phyloP scores from a whole-genome alignment of 768 basidiomycete species.

The Psilocybe sp. region DNA sequence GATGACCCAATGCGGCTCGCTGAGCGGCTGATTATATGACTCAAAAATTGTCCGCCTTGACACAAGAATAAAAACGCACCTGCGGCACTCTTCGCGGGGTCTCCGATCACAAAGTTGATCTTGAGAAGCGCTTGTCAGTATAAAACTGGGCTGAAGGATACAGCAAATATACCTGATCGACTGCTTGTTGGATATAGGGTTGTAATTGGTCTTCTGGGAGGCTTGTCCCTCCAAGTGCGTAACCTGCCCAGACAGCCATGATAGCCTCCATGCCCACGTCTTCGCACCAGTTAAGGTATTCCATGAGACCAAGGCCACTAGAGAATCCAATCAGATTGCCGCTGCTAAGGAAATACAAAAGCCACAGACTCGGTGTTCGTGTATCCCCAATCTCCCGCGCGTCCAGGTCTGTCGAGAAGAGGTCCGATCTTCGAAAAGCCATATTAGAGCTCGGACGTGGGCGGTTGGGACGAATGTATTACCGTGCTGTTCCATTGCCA shows the following conservation, averaged over 20 bases:
- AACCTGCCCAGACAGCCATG: slow-evolving; percentile 67
- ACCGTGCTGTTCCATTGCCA: slow-evolving; percentile 71
- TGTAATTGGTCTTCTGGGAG: slow-evolving; percentile 41
- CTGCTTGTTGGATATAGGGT: slow-evolving; percentile 55
- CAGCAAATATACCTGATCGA: slow-evolving; percentile 41
- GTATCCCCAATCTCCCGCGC: slow-evolving; percentile 61
- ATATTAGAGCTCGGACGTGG: not conserved
- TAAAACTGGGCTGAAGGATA: not conserved
- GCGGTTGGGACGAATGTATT: not conserved
- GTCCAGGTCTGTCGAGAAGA: slow-evolving; percentile 43
- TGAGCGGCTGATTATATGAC: slow-evolving; percentile 7
- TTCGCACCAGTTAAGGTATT: slow-evolving; percentile 58
- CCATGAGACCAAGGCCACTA: slow-evolving; percentile 55
- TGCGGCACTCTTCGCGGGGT: slow-evolving; percentile 39
- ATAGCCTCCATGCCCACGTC: slow-evolving; percentile 59
- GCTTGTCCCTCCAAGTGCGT: slow-evolving; percentile 44
- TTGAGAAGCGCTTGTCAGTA: slow-evolving; percentile 12
- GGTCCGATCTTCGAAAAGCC: slow-evolving; percentile 37
- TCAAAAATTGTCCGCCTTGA: not conserved
- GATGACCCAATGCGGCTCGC: slow-evolving; percentile 13
- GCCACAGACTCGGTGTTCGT: slow-evolving; percentile 52
- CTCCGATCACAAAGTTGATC: slow-evolving; percentile 63
- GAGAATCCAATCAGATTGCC: not conserved
- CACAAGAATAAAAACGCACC: slow-evolving; percentile 18
- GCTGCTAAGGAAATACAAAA: not conserved